Base-by-base conservation (phyloP, 1,139 yeast species). In the Geotrichum europaeum region DNA sequence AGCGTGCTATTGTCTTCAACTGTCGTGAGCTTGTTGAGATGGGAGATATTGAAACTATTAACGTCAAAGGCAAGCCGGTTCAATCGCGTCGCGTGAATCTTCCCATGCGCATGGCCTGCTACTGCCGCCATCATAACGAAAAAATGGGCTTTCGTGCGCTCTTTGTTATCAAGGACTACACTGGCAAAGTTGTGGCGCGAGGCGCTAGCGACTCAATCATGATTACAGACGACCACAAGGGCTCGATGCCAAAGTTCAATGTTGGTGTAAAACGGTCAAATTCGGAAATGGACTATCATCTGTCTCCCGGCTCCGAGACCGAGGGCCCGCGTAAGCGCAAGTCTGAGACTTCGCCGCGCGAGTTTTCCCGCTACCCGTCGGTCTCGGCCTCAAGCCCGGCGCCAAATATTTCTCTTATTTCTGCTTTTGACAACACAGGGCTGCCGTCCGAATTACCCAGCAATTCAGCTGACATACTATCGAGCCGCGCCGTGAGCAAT, bases 121-220 rank as follows among this genome's bases (percentile, higher is more conserved):
- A 91, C 73, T 91, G 97, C 74, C 84, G 97, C 68, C 97, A 91
- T 73, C 97, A 91, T 75, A 84, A 85, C 69, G 96, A 90, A 67
- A 76, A 84, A 25, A 81, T 81, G 58, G 97, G 97, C 1, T 91
- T 91, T 76, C 74, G 80, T 68, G 78, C 89, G 34, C 77, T 89
- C 58, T 84, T 89, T 66, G 84, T 88, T 5, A 70, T 89, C 58
- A 85, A 81, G 65, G 84, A 90, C 70, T 71, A 77, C 60, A 70
- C 76, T 18, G 88, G 85, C 32, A 77, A 79, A 36, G 81, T 89
- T 7, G 80, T 91, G 40, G 96, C 91, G 15, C 85, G 86, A 68
- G 84, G 84, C 53, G 72, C 86, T 12, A 83, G 96, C 1, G 77
- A 85, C 13, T 84, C 92, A 1, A 89, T 91, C 24, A 85, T 89